Evolutionary conservation across 495 filamentous ascomycete genomes (phyloP).

Genomic region (Penicillium odoratum): DNA sequence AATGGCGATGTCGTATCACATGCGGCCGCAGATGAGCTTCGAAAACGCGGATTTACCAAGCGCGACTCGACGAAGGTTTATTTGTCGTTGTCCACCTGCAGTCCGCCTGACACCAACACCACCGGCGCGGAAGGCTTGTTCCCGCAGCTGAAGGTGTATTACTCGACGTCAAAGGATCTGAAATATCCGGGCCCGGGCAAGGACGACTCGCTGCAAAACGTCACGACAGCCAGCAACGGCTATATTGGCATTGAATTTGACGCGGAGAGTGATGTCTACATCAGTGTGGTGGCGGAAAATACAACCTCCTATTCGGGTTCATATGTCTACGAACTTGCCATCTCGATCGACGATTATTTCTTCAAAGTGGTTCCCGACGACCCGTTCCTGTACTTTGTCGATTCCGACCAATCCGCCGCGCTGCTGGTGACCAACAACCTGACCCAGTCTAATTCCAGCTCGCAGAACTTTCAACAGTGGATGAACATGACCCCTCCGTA

Average conservation of each 20-base stretch:
- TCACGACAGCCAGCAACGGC: constrained; percentile 53
- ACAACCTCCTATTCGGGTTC: constrained; percentile 54
- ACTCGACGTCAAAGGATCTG: constrained; percentile 67
- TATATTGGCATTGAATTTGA: constrained; percentile 44
- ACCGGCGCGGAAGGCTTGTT: constrained; percentile 33
- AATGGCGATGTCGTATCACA: constrained; percentile 10
- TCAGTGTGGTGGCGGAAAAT: constrained; percentile 70
- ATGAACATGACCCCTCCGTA: constrained; percentile 64
- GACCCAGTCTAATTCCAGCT: constrained; percentile 48
- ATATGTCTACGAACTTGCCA: constrained; percentile 78
- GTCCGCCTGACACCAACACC: constrained; percentile 60
- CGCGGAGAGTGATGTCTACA: constrained; percentile 63
- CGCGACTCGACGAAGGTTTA: constrained; percentile 59
- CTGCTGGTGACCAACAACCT: constrained; percentile 74
- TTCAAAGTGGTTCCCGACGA: constrained; percentile 52
- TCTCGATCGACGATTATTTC: constrained; percentile 76
- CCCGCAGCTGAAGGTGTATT: constrained; percentile 75
- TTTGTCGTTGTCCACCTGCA: constrained; percentile 79
- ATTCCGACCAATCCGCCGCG: constrained; percentile 75
- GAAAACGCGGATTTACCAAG: constrained; percentile 26
- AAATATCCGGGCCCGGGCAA: constrained; percentile 64
- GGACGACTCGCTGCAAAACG: constrained; percentile 42
- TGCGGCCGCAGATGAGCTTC: constrained; percentile 21
- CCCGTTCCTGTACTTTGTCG: constrained; percentile 66
- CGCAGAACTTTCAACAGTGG: constrained; percentile 48